A percentile compares a stretch with the other conserved stretches of the same genome.
These are phyloP conservation scores for Candida argentea DNA, from an alignment of 805 yeast species.

Conservation along the genomic window DNA sequence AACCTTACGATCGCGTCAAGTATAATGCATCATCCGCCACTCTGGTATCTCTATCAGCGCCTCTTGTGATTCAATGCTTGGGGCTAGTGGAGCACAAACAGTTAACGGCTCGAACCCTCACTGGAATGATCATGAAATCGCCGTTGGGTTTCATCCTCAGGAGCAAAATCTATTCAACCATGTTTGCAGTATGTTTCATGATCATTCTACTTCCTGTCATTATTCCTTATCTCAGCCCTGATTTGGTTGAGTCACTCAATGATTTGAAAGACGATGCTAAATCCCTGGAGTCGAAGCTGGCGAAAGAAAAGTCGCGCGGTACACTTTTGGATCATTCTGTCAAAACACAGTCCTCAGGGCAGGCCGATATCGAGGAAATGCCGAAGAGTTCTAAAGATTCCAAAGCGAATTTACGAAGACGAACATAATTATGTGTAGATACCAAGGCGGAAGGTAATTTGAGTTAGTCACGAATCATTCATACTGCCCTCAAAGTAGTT, in stretches of 20 bases:
- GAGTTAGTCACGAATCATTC: too few relatives aligned
- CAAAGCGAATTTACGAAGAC: too few relatives aligned
- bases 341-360: too few relatives aligned
- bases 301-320: too few relatives aligned
- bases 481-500: too few relatives aligned
- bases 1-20: slow-evolving; percentile 8
- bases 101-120: slow-evolving; percentile 20
- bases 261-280: slow-evolving; percentile 14
- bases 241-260: slow-evolving; percentile 22
- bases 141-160: slow-evolving; percentile 33
- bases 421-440: too few relatives aligned
- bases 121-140: slow-evolving; percentile 24
- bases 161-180: slow-evolving; percentile 23
- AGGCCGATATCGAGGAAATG: too few relatives aligned
- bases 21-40: slow-evolving; percentile 12
- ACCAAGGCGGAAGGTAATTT: too few relatives aligned
- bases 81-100: slow-evolving; percentile 14
- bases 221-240: slow-evolving; percentile 23
- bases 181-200: slow-evolving; percentile 18
- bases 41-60: slow-evolving; percentile 6
- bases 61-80: slow-evolving; percentile 15
- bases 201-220: slow-evolving; percentile 24
- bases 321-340: too few relatives aligned
- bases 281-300: too few relatives aligned
- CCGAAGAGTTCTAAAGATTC: too few relatives aligned